phyloP scores from a whole-genome alignment of 2,329 filamentous ascomycete species.

The Rhexocercosporidium sp. region DNA sequence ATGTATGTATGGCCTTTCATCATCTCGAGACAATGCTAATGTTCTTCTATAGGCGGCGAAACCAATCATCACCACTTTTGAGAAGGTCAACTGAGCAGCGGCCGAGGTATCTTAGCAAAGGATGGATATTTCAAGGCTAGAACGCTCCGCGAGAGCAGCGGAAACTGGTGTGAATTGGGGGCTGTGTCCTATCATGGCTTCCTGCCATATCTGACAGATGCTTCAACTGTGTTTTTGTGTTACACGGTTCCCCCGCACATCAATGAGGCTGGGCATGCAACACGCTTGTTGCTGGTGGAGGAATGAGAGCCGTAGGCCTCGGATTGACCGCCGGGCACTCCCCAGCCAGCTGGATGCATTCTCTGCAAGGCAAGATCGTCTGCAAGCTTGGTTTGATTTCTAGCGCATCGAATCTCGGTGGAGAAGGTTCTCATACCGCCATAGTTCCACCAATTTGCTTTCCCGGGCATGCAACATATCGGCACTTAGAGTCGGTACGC shows the following conservation, averaged over 20 bases:
- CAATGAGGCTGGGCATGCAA: background rate
- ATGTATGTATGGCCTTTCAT: constrained; percentile 58
- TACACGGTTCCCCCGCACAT: background rate
- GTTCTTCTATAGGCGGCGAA: constrained; percentile 70
- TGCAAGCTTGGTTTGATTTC: background rate
- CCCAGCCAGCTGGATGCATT: background rate
- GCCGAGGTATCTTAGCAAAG: background rate
- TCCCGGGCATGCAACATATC: background rate
- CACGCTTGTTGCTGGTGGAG: background rate
- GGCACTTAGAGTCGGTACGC: background rate
- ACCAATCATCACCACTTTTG: constrained; percentile 85
- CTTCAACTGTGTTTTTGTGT: background rate
- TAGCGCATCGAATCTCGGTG: background rate
- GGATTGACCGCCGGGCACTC: background rate
- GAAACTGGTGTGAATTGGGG: background rate
- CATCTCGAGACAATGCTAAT: constrained; percentile 9
- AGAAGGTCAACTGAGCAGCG: constrained; percentile 62
- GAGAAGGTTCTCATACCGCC: background rate
- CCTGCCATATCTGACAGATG: background rate
- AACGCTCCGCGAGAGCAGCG: background rate
- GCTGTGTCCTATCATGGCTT: background rate
- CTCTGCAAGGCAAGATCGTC: background rate
- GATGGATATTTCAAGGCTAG: background rate
- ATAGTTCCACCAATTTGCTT: background rate
- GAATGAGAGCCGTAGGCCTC: background rate